These are phyloP conservation scores for Bipolaris oryzae DNA, from an alignment of 2,329 filamentous ascomycete species.

Conservation along the genomic window DNA sequence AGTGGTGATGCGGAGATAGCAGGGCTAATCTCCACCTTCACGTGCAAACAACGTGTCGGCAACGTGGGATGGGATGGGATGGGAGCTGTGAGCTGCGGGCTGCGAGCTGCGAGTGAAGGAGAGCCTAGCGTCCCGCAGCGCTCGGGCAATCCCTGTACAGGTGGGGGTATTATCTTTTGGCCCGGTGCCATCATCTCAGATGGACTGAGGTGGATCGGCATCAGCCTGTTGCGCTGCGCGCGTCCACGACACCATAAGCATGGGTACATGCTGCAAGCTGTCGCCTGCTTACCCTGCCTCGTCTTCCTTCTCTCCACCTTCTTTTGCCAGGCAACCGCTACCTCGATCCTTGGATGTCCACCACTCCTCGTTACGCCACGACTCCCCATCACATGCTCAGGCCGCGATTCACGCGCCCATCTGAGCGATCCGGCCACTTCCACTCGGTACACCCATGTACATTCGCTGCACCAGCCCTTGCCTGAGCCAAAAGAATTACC, in stretches of 20 bases:
- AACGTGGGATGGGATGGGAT: not conserved
- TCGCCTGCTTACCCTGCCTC: constrained; percentile 11
- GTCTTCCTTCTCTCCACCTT: not conserved
- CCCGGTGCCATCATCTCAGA: constrained; percentile 19
- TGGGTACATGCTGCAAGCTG: constrained; percentile 3
- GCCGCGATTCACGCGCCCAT: constrained; percentile 19
- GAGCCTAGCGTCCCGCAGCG: constrained; percentile 11
- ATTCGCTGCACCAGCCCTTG: constrained; percentile 8
- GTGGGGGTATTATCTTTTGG: constrained; percentile 11
- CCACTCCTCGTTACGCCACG: constrained; percentile 12
- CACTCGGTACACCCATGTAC: constrained; percentile 18
- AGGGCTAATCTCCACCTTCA: constrained; percentile 19
- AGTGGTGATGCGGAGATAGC: constrained; percentile 15
- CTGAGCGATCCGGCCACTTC: constrained; percentile 16
- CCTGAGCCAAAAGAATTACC: constrained; percentile 2
- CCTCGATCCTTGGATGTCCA: constrained; percentile 8
- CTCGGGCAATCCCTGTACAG: constrained; percentile 13
- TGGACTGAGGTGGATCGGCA: constrained; percentile 25
- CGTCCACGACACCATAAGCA: constrained; percentile 7
- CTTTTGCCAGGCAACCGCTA: not conserved
- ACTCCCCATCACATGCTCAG: constrained; percentile 8
- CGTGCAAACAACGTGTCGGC: constrained; percentile 4
- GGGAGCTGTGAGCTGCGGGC: too few relatives aligned
- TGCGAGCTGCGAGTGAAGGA: constrained; percentile 5
- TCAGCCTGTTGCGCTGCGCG: constrained; percentile 17